Evolutionary conservation across 768 basidiomycete genomes (phyloP).

Genomic region (Xanthoconium purpureum): DNA sequence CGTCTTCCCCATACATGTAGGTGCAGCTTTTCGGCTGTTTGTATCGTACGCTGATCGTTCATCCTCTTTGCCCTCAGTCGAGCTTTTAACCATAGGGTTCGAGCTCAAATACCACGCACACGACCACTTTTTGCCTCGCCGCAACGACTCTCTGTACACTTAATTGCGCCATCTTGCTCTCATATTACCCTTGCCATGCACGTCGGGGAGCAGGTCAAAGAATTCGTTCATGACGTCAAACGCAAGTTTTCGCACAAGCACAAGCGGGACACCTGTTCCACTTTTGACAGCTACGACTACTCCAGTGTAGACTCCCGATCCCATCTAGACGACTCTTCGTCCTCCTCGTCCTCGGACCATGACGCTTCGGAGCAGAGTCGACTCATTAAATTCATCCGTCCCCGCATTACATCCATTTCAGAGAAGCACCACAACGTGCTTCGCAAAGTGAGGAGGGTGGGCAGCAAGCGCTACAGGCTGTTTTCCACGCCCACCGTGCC

Average conservation of each 20-base stretch:
- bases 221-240: conserved; percentile 32
- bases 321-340: conserved; percentile 7
- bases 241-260: conserved; percentile 29
- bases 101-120: not conserved
- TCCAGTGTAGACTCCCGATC: conserved; percentile 12
- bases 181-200: conserved; percentile 20
- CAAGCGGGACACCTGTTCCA: conserved; percentile 16
- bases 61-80: not conserved
- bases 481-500: conserved; percentile 16
- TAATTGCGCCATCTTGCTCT: not conserved
- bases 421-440: conserved; percentile 3
- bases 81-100: not conserved
- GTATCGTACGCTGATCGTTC: not conserved
- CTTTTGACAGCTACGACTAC: conserved; percentile 11
- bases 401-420: conserved; percentile 6
- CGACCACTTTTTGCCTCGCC: not conserved
- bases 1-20: not conserved
- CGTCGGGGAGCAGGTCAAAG: conserved; percentile 29
- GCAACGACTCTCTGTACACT: not conserved
- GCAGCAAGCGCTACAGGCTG: conserved; percentile 14
- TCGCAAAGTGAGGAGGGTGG: conserved; percentile 5
- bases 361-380: conserved; percentile 6
- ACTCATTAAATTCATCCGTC: conserved; percentile 12
- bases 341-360: conserved; percentile 14
- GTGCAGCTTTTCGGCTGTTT: not conserved